Percentiles rank a stretch among this genome's conserved stretches.
Conservation (phyloP, 495 filamentous ascomycete species). For the Penicillium soppii region DNA sequence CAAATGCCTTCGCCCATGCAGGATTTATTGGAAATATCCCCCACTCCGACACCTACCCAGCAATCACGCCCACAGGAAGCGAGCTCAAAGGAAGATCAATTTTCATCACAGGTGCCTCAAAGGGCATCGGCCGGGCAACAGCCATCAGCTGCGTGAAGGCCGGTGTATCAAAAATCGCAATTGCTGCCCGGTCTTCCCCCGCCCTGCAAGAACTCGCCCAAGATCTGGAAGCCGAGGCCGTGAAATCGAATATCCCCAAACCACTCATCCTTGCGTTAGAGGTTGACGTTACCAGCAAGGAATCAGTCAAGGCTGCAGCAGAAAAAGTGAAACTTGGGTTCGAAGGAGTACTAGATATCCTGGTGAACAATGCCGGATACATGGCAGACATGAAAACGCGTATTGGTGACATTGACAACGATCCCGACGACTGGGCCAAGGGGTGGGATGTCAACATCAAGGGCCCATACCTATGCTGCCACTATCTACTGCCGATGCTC, state of each 20-base stretch:
- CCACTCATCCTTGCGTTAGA: slow-evolving; percentile 39
- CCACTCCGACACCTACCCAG: neutral
- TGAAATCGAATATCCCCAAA: slow-evolving; percentile 27
- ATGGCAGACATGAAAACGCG: slow-evolving; percentile 30
- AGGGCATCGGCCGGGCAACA: slow-evolving; percentile 46
- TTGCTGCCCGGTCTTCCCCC: slow-evolving; percentile 45
- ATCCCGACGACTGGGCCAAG: slow-evolving; percentile 47
- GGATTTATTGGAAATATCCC: too few relatives aligned
- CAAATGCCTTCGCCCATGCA: too few relatives aligned
- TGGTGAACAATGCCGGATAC: slow-evolving; percentile 53
- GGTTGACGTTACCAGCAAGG: slow-evolving; percentile 40
- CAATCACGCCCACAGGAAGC: neutral
- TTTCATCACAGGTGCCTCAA: slow-evolving; percentile 50
- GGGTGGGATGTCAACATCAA: slow-evolving; percentile 44
- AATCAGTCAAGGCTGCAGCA: slow-evolving; percentile 30
- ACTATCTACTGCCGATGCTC: slow-evolving; percentile 36
- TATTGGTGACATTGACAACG: slow-evolving; percentile 43
- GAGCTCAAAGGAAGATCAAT: slow-evolving; percentile 20
- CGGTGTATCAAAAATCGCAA: slow-evolving; percentile 39
- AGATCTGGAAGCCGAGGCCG: slow-evolving; percentile 41
- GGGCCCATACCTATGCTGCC: slow-evolving; percentile 24
- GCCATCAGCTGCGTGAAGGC: slow-evolving; percentile 44
- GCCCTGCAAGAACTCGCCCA: slow-evolving; percentile 24
- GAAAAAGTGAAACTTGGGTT: slow-evolving; percentile 23
- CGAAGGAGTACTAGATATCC: slow-evolving; percentile 43